Evolutionary conservation across 352 stramenopile species (phyloP), one percentile per base, ranked within the genome.

Genomic region (Globisporangium iwayamae): DNA sequence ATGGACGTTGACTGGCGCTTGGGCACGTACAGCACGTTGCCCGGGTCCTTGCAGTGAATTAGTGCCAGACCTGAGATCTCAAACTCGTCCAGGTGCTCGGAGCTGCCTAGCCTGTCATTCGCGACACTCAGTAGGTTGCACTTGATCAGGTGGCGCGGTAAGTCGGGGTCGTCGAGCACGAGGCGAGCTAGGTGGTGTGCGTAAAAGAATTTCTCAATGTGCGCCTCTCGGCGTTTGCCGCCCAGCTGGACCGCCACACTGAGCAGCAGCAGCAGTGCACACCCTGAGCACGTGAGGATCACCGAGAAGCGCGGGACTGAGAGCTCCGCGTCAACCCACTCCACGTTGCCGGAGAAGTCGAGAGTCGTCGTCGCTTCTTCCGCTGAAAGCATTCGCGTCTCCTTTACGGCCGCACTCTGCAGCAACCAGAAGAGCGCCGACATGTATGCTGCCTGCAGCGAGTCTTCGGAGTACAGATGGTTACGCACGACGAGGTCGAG

Each of bases 401-500:
- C 60, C 48, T 74, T 69, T 36, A 75, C 63, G 14, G 75, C 67
- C 2, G 73, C 79, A 51, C 68, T 65, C 50, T 85, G 79, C 13
- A 88, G 75, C 18, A 88, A 50, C 76, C 76, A 88, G 66, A 88
- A 84, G 9, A 84, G 36, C 9, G 73, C 74, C 1, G 79, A 74
- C 53, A 69, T 67, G 45, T 81, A 83, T 4, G 79, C 76, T n/a
- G 79, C 76, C 14, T 73, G 68, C 5, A 85, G 51, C 39, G 79
- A 75, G 28, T 63, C 52, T n/a, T 86, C 79, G 1, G 79, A 85
- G 56, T 78, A 88, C 47, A 84, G 32, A 16, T 78, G 79, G 6
- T 63, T 69, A n/a, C 61, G 69, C 56, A 81, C 68, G 4, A 88
- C 71, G 36, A 60, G 60, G 50, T 76, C 66, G 62, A 85, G 66